Evolutionary conservation across 352 stramenopile species (phyloP).

Genomic region (Pythium aquatile): DNA sequence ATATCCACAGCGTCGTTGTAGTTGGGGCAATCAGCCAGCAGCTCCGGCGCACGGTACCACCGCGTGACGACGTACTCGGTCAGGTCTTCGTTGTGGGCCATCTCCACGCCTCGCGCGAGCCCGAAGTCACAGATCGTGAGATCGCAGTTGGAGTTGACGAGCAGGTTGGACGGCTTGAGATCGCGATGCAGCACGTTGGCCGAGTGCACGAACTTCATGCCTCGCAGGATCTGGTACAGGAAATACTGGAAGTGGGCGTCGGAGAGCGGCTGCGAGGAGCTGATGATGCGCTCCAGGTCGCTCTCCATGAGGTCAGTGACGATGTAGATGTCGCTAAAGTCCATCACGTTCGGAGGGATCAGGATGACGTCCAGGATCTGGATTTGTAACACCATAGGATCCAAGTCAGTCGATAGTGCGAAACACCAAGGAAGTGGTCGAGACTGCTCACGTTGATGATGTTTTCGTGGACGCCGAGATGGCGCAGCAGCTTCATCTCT

Average conservation of each 20-base stretch:
- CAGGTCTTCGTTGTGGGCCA: constrained; percentile 49
- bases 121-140: constrained; percentile 93
- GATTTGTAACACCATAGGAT: not conserved
- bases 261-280: constrained; percentile 35
- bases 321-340: constrained; percentile 89
- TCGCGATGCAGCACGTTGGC: constrained; percentile 95
- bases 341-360: constrained; percentile 79
- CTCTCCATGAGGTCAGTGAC: constrained; percentile 64
- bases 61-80: constrained; percentile 94
- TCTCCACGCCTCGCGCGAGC: constrained; percentile 72
- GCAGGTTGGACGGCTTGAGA: constrained; percentile 97
- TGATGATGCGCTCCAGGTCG: constrained; percentile 69
- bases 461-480: constrained; percentile 91
- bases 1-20: constrained; percentile 97
- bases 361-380: constrained; percentile 83
- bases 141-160: constrained; percentile 94
- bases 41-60: constrained; percentile 95
- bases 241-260: constrained; percentile 59
- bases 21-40: constrained; percentile 93
- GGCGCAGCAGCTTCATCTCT: constrained; percentile 92
- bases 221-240: constrained; percentile 69
- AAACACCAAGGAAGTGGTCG: too few relatives aligned
- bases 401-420: too few relatives aligned
- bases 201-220: constrained; percentile 93
- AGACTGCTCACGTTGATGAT: constrained; percentile 74